Evolutionary conservation across 2,329 filamentous ascomycete genomes (phyloP).

Genomic region (Colletotrichum kahawae): DNA sequence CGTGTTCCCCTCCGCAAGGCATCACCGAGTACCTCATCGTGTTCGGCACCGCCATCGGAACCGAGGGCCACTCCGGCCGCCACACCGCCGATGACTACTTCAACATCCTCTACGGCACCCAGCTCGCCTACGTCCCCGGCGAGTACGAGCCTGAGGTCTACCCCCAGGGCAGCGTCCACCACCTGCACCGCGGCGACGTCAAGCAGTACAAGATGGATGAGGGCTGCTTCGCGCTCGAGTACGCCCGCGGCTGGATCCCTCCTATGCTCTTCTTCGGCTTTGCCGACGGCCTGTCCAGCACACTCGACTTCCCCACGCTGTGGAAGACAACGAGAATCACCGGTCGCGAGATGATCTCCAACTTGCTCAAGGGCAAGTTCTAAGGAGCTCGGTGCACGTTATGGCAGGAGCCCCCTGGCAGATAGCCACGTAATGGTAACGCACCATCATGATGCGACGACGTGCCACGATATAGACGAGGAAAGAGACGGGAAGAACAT

Average conservation of each 20-base stretch:
- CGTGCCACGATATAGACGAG: background rate
- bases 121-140: constrained; percentile 76
- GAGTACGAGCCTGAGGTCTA: constrained; percentile 73
- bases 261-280: constrained; percentile 92
- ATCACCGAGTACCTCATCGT: constrained; percentile 91
- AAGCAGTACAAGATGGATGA: constrained; percentile 87
- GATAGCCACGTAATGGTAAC: background rate
- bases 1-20: constrained; percentile 41
- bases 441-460: background rate
- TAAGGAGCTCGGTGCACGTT: constrained; percentile 40
- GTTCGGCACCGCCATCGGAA: constrained; percentile 83
- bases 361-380: constrained; percentile 74
- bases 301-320: constrained; percentile 83
- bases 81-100: constrained; percentile 96
- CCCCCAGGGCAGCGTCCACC: constrained; percentile 71
- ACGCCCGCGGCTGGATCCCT: constrained; percentile 88
- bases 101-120: constrained; percentile 81
- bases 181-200: constrained; percentile 71
- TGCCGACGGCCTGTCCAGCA: constrained; percentile 80
- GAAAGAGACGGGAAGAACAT: background rate
- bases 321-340: constrained; percentile 81
- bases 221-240: constrained; percentile 81
- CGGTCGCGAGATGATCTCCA: constrained; percentile 75
- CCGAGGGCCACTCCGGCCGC: constrained; percentile 85
- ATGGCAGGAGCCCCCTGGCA: background rate